Evolutionary conservation across 129 eudicot genomes (phyloP).

Genomic region (Artemisia argyi): DNA sequence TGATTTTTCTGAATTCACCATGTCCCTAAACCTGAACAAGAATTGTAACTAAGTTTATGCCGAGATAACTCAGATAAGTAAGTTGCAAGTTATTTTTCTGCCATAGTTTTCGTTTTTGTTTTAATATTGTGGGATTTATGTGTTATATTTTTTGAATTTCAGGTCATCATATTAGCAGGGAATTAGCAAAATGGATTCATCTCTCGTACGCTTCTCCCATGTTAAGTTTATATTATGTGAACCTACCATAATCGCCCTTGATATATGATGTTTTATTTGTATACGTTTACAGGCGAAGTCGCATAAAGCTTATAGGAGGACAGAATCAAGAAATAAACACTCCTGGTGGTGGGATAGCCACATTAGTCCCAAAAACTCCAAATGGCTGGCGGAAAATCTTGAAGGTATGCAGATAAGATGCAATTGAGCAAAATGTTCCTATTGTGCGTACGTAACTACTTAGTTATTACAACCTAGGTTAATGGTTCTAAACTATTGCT

Average conservation of each 20-base stretch:
- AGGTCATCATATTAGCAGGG: conserved; percentile 25
- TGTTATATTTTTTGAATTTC: conserved; percentile 15
- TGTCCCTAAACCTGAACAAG: conserved; percentile 4
- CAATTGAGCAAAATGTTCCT: not conserved
- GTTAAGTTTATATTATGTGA: conserved; percentile 3
- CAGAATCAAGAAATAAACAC: conserved; percentile 71
- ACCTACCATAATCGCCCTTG: not conserved
- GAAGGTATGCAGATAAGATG: conserved; percentile 55
- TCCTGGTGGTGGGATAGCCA: conserved; percentile 99
- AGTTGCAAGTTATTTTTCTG: too few species aligned
- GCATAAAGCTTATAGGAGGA: conserved; percentile 54
- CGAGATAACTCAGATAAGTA: too few species aligned
- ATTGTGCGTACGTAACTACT: too few species aligned
- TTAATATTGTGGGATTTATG: conserved; percentile 1
- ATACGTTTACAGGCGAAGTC: conserved; percentile 45
- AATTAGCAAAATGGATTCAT: conserved; percentile 43
- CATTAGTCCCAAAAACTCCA: conserved; percentile 76
- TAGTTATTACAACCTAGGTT: too few species aligned
- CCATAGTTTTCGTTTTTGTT: too few species aligned
- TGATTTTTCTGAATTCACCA: not conserved
- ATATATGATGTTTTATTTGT: not conserved
- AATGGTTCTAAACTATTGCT: too few species aligned
- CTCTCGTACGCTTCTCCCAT: conserved; percentile 37
- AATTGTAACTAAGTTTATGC: not conserved
- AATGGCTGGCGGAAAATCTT: conserved; percentile 93